These are phyloP conservation scores for Penicillium sp. DNA, from an alignment of 2,329 filamentous ascomycete genomes.

Conservation along the genomic window DNA sequence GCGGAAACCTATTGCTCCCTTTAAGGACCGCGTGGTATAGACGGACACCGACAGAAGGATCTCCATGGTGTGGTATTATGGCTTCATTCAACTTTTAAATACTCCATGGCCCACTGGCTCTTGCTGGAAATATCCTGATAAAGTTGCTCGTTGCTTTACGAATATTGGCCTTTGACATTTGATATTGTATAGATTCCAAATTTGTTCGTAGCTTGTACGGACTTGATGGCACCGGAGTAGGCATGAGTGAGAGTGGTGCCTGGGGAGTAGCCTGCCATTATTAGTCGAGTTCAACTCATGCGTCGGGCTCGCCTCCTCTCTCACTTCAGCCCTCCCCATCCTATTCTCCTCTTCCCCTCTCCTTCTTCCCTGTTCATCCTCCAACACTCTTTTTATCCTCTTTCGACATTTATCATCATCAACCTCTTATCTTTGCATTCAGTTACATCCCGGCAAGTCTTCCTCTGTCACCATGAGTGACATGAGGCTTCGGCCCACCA, in stretches of 20 bases:
- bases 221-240: background rate
- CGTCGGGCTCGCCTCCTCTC: background rate
- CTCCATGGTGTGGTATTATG: constrained; percentile 7
- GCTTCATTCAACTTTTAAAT: background rate
- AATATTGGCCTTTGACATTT: background rate
- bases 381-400: too few relatives aligned
- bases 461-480: constrained; percentile 4
- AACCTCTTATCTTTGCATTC: too few relatives aligned
- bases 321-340: background rate
- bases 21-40: constrained; percentile 23
- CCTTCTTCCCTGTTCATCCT: too few relatives aligned
- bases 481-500: constrained; percentile 35
- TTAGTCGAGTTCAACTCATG: too few relatives aligned
- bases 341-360: too few relatives aligned
- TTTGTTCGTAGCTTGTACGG: background rate
- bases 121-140: constrained; percentile 14
- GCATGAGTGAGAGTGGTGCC: too few relatives aligned
- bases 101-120: background rate
- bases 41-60: background rate
- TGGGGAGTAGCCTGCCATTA: too few relatives aligned
- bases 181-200: background rate
- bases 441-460: too few relatives aligned
- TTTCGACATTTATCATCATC: too few relatives aligned
- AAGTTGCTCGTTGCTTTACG: background rate
- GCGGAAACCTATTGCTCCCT: constrained; percentile 36